Evolutionary conservation across 2,329 filamentous ascomycete genomes (phyloP).

Genomic region (Fusarium setosum): DNA sequence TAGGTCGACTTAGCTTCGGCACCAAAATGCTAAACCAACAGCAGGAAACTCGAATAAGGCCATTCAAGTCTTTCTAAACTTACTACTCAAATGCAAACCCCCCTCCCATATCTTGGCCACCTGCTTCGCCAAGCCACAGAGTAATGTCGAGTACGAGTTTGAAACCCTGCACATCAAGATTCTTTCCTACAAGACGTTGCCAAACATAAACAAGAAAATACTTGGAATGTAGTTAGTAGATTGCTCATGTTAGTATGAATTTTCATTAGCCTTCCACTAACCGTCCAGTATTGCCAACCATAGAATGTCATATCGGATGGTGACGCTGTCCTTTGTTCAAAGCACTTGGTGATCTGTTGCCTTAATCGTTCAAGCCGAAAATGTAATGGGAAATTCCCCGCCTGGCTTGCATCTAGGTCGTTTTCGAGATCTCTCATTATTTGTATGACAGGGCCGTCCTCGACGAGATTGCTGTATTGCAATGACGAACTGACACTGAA

Average conservation of each 20-base stretch:
- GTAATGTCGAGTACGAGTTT: background rate
- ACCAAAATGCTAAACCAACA: background rate
- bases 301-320: background rate
- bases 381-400: fast-evolving
- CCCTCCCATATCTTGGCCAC: background rate
- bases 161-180: background rate
- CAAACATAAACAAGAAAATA: fast-evolving
- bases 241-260: background rate
- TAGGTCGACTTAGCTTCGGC: background rate
- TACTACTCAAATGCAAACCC: fast-evolving
- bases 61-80: background rate
- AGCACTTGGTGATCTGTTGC: background rate
- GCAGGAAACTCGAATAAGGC: too few species aligned
- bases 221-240: background rate
- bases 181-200: fast-evolving
- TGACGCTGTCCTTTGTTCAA: background rate
- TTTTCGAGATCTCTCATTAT: background rate
- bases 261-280: background rate
- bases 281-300: background rate
- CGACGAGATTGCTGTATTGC: background rate
- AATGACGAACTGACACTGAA: background rate
- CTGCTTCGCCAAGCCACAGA: background rate
- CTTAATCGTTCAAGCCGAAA: background rate
- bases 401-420: background rate
- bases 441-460: background rate